These are phyloP conservation scores for Lactarius tabidus DNA, from an alignment of 768 basidiomycete genomes.

Conservation along the genomic window DNA sequence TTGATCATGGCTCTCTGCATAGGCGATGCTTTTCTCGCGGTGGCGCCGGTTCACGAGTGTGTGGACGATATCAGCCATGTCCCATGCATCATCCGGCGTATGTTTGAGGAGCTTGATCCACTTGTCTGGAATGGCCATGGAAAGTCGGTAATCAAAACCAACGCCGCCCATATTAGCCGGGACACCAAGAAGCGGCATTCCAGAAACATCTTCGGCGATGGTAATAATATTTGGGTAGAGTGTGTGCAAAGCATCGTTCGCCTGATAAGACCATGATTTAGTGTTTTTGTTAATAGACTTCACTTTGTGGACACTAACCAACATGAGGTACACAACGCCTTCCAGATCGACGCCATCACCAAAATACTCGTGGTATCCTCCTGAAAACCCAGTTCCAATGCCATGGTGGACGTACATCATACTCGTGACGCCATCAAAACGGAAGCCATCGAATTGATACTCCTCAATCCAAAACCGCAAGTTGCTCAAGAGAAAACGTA, in stretches of 20 bases:
- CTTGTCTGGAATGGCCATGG: constrained; percentile 99
- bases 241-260: constrained; percentile 83
- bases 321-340: constrained; percentile 93
- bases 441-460: constrained; percentile 94
- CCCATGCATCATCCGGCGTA: constrained; percentile 80
- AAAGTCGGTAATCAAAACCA: constrained; percentile 96
- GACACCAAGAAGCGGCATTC: constrained; percentile 92
- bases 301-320: constrained; percentile 52
- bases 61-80: constrained; percentile 79
- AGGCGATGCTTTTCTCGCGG: constrained; percentile 87
- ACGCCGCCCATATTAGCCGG: constrained; percentile 80
- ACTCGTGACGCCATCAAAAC: constrained; percentile 98
- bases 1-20: constrained; percentile 96
- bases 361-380: constrained; percentile 98
- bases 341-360: constrained; percentile 81
- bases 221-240: constrained; percentile 80
- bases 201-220: constrained; percentile 98
- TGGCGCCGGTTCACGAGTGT: constrained; percentile 88
- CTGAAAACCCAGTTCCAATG: constrained; percentile 95
- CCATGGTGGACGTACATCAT: constrained; percentile 99
- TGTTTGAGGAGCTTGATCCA: constrained; percentile 99
- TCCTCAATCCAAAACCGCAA: constrained; percentile 94
- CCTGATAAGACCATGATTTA: constrained; percentile 45
- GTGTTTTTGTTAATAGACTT: not conserved
- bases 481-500: constrained; percentile 93